Conservation (phyloP, 2,329 filamentous ascomycete genomes). For the Grosmannia clavigera region DNA sequence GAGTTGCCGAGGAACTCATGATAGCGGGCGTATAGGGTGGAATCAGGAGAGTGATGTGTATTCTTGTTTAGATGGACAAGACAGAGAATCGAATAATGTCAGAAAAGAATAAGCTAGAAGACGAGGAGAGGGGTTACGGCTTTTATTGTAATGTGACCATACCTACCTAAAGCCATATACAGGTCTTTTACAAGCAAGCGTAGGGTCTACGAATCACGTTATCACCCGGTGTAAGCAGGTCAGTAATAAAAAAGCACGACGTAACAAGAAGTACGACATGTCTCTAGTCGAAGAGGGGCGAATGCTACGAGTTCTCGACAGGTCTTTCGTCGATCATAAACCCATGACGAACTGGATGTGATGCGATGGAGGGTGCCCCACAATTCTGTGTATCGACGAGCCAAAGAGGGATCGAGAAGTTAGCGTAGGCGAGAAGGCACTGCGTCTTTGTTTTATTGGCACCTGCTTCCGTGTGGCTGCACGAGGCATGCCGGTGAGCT, state of each 20-base stretch:
- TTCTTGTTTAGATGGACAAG: background rate
- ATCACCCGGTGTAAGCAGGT: background rate
- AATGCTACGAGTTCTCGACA: background rate
- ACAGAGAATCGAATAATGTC: background rate
- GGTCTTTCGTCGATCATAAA: background rate
- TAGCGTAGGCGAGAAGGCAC: background rate
- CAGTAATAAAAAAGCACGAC: background rate
- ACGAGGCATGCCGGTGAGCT: background rate
- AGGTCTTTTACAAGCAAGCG: no score
- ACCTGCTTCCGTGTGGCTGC: background rate
- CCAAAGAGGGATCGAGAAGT: background rate
- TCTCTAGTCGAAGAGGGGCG: background rate
- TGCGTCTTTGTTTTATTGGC: background rate
- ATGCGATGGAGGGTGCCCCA: background rate
- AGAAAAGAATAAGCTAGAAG: background rate
- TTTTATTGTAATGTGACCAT: background rate
- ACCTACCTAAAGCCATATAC: no score
- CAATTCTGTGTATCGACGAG: background rate
- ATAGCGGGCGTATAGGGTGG: background rate
- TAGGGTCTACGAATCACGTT: background rate
- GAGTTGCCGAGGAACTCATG: constrained; percentile 10
- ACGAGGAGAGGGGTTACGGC: background rate
- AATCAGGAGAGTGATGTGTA: background rate
- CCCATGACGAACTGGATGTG: background rate
- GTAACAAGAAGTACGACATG: background rate